A percentile compares a stretch with the other conserved stretches of the same genome.
Evolutionary conservation across 768 basidiomycete species (phyloP).

Genomic region (Hericium erinaceus): DNA sequence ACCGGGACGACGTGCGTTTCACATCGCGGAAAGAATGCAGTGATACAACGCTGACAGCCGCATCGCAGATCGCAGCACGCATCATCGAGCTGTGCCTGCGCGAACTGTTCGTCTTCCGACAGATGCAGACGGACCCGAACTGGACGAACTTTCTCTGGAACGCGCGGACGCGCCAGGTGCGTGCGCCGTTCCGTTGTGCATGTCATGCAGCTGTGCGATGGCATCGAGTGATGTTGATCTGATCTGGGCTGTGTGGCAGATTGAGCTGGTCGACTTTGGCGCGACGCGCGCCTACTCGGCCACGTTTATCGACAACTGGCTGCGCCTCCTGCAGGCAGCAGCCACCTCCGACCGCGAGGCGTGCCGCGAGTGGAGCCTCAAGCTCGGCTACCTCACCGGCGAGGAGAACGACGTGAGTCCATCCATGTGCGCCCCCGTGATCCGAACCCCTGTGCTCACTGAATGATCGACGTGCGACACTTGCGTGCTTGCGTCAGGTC

Average conservation of each 20-base stretch:
- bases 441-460: background rate
- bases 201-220: too few relatives aligned
- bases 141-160: constrained; percentile 98
- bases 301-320: constrained; percentile 85
- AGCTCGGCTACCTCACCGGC: constrained; percentile 85
- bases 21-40: background rate
- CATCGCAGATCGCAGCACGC: constrained; percentile 64
- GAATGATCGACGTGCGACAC: background rate
- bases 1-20: constrained; percentile 62
- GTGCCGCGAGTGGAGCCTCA: constrained; percentile 67
- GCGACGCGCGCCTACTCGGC: constrained; percentile 82
- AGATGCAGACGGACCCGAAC: constrained; percentile 99
- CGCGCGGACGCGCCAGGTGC: constrained; percentile 47
- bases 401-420: constrained; percentile 64
- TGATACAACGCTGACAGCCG: background rate
- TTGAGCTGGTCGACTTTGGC: constrained; percentile 93
- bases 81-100: constrained; percentile 81
- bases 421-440: background rate
- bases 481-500: constrained; percentile 28
- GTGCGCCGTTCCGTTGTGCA: constrained; percentile 1
- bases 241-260: constrained; percentile 25
- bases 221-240: background rate
- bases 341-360: constrained; percentile 53
- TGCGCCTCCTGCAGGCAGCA: constrained; percentile 74
- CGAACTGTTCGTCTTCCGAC: constrained; percentile 83